Base-by-base conservation (phyloP, 352 stramenopile species). In the Globisporangium megalacanthum region DNA sequence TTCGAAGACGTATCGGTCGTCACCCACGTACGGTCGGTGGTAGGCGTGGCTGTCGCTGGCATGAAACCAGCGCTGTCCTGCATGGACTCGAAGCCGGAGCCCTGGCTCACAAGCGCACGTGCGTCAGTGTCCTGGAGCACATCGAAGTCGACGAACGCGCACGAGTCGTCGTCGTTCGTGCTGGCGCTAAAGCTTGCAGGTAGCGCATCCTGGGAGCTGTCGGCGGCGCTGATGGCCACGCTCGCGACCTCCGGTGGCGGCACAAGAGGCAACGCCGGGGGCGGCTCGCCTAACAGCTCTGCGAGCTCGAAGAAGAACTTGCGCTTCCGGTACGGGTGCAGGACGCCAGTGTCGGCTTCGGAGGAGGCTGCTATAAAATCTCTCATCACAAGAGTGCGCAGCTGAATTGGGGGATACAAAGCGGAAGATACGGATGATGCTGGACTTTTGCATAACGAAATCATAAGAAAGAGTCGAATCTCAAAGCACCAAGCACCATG, bases 301-400 rank as follows among this genome's bases (percentile, higher is more conserved):
- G 77, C 77, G 17, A 89, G 67, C 15, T 77, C 81, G 11, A 64
- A 65, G 56, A 91, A 94, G 65, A 90, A 92, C 64, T 89, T 90
- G 63, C 79, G 75, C 66, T 94, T 90, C 44, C 76, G 74, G 45
- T 79, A 77, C 54, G 73, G 72, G 62, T 88, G 77, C 46, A 91
- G 61, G 29, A 59, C 52, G 41, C 13, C 5, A 11, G 13, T n/a
- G 15, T 25, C 41, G 35, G 10, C 41, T 22, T 20, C 0, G n/a
- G 41, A 17, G n/a, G 41, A 15, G 41, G 14, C n/a, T 17, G 13
- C n/a, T 13, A 3, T 39, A 8, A 13, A 13, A 13, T 39, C 35
- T 8, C 35, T 13, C 35, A 39, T 39, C 35, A 13, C 6, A 8
- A 39, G 7, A 39, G 35, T 39, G 35, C 25, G 25, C 35, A 39